Percentiles rank a stretch among this genome's conserved stretches.
Evolutionary conservation across 2,329 filamentous ascomycete species (phyloP).

Genomic region (Botrytis medusae): DNA sequence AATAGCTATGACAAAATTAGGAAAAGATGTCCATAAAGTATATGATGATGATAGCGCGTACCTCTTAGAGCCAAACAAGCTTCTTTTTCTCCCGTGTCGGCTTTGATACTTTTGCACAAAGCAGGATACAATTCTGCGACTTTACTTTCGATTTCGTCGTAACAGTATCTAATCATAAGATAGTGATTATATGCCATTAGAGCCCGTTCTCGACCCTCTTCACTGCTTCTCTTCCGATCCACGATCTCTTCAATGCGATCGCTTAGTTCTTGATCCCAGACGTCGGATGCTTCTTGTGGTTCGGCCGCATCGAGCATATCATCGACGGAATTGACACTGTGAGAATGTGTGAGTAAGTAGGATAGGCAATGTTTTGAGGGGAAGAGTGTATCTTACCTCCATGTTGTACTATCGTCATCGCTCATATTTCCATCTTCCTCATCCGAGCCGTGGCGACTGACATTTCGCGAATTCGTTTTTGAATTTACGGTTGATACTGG

Average conservation of each 20-base stretch:
- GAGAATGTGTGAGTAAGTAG: neutral
- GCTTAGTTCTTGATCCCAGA: constrained; percentile 57
- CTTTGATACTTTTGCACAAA: constrained; percentile 62
- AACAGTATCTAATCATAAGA: constrained; percentile 60
- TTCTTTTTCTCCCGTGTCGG: constrained; percentile 62
- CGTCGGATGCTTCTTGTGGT: constrained; percentile 48
- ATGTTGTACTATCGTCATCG: constrained; percentile 50
- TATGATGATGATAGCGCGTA: constrained; percentile 31
- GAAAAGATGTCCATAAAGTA: neutral
- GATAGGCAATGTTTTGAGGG: neutral
- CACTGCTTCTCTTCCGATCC: constrained; percentile 67
- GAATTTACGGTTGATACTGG: constrained; percentile 51
- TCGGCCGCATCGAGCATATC: constrained; percentile 43
- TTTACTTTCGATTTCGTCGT: constrained; percentile 56
- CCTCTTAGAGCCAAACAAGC: constrained; percentile 61
- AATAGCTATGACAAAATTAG: constrained; percentile 48
- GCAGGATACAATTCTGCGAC: constrained; percentile 57
- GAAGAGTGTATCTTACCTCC: constrained; percentile 45
- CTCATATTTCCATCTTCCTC: constrained; percentile 53
- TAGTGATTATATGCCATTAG: constrained; percentile 58
- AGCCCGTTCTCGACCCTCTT: constrained; percentile 60
- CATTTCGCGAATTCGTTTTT: constrained; percentile 48
- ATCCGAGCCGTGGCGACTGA: constrained; percentile 52
- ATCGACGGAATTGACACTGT: constrained; percentile 26
- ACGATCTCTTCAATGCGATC: constrained; percentile 63